A percentile compares a stretch with the other conserved stretches of the same genome.
phyloP scores from a whole-genome alignment of 805 yeast species.

The Lipomyces chichibuensis region DNA sequence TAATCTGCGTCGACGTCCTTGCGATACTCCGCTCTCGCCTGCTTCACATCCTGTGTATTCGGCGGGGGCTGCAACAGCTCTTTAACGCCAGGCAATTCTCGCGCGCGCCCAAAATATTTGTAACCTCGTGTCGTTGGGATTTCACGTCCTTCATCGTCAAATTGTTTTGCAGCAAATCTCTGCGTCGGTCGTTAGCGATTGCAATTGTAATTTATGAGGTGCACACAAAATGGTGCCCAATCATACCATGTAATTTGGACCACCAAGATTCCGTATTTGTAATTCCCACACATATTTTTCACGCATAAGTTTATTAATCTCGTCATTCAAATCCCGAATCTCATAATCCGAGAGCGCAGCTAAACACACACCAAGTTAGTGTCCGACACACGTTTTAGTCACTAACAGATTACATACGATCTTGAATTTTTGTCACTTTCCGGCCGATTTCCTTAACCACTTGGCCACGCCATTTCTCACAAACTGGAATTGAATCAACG shows the following conservation, averaged over 20 bases:
- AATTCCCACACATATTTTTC: constrained; percentile 81
- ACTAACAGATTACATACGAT: constrained; percentile 42
- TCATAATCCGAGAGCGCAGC: constrained; percentile 59
- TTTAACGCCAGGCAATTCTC: constrained; percentile 73
- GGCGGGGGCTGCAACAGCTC: constrained; percentile 49
- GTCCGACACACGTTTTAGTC: constrained; percentile 10
- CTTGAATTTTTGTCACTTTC: constrained; percentile 65
- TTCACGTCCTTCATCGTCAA: constrained; percentile 37
- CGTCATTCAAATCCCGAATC: constrained; percentile 74
- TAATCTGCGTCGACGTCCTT: constrained; percentile 39
- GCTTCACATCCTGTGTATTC: neutral
- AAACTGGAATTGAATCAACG: constrained; percentile 61
- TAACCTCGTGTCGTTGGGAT: constrained; percentile 54
- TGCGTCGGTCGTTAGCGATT: neutral
- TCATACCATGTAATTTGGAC: constrained; percentile 60
- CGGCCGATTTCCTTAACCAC: constrained; percentile 65
- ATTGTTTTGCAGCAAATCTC: constrained; percentile 32
- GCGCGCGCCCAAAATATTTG: constrained; percentile 81
- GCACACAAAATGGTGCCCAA: constrained; percentile 31
- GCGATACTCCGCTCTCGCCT: constrained; percentile 8
- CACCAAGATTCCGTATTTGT: constrained; percentile 70
- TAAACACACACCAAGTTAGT: constrained; percentile 9
- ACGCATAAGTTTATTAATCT: constrained; percentile 63
- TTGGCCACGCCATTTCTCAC: constrained; percentile 69
- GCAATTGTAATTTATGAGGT: neutral